Base-by-base conservation (phyloP, 495 filamentous ascomycete species). In the Jackrogersella minutella region DNA sequence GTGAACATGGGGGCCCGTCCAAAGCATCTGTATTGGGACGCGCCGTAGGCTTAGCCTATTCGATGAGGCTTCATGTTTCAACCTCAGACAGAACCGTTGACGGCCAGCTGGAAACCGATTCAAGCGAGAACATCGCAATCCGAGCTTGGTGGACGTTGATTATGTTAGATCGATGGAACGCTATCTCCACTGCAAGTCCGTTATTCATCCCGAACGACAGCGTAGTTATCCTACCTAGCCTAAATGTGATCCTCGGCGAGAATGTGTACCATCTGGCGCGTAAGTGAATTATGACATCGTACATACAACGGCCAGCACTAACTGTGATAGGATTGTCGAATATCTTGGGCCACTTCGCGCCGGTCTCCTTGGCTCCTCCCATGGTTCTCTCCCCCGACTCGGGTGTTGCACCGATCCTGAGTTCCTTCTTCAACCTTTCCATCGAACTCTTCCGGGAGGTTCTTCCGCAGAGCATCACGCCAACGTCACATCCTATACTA, bases 91-190 rank as follows among this genome's bases (percentile, higher is more conserved):
- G 62, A 0, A 57, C 47, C 21, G 49, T 63, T 3, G 64, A 66
- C 13, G 33, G 56, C 13, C 77, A 80, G 17, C 60, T 77, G 53
- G 90, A 93, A 73, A 63, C 81, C 4, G 89, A 93, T 73, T 88
- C 89, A 6, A 88, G 91, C 52, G 86, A 90, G 50, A 88, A 87
- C 26, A 81, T 94, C 22, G 85, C 84, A 2, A 78, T 91, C 56
- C 85, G 91, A 34, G 85, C 85, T 46, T 96, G 91, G 90, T 91
- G 89, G 77, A 84, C 87, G 0, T 74, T 95, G 54, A 82, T 89
- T 44, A 86, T 91, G 68, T 76, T 96, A 58, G 87, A 91, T 56
- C 85, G 91, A 26, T 94, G 88, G 88, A 86, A 92, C 70, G 86
- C 90, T 13, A 81, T 88, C 37, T 88, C 86, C 68, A 88, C 85